Conservation (phyloP, 2,329 filamentous ascomycete genomes). For the Hypoxylon sp. region DNA sequence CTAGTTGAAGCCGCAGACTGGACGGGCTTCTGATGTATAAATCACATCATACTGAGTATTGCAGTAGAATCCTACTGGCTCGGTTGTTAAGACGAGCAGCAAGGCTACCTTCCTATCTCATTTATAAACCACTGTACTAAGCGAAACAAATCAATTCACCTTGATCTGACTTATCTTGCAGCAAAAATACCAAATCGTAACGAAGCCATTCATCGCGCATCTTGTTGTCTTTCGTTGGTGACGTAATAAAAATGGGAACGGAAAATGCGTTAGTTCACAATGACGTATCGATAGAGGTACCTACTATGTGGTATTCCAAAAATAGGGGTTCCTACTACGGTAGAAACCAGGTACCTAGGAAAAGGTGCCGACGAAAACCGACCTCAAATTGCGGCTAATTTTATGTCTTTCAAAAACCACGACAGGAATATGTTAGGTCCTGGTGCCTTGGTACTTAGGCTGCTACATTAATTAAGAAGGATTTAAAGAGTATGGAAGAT, state of each 20-base stretch:
- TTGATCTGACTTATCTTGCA: constrained; percentile 7
- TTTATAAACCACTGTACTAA: constrained; percentile 5
- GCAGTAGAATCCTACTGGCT: constrained; percentile 10
- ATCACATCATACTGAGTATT: constrained; percentile 32
- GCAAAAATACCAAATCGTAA: constrained; percentile 24
- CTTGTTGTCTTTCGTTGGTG: constrained; percentile 12
- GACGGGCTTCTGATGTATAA: constrained; percentile 20
- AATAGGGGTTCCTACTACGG: constrained; percentile 12
- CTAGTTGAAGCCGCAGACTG: constrained; percentile 2
- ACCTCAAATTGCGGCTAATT: background rate
- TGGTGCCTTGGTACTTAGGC: no score
- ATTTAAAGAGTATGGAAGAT: background rate
- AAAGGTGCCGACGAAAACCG: background rate
- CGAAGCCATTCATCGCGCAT: constrained; percentile 19
- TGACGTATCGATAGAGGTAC: constrained; percentile 25
- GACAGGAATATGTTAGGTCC: constrained; percentile 1
- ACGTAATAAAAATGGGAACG: constrained; percentile 36
- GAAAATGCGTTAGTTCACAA: background rate
- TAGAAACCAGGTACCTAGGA: no score
- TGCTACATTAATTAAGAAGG: background rate
- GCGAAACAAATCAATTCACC: constrained; percentile 20
- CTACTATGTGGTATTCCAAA: background rate
- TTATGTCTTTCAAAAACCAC: background rate
- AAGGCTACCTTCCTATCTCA: constrained; percentile 7
- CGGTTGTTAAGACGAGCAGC: background rate